A percentile compares a stretch with the other conserved stretches of the same genome.
phyloP scores from a whole-genome alignment of 768 basidiomycete genomes.

The Crepidotus variabilis region DNA sequence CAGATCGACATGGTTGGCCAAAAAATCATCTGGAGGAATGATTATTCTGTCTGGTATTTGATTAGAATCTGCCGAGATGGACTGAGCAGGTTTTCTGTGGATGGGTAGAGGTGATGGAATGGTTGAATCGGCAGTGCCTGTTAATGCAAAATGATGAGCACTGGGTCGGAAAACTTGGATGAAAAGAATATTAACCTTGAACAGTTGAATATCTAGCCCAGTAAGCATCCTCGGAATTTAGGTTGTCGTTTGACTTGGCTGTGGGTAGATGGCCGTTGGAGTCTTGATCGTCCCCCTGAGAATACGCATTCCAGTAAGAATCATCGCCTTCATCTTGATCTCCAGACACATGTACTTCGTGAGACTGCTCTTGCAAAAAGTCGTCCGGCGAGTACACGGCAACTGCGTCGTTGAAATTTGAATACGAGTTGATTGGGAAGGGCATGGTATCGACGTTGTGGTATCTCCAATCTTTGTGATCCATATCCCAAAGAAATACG shows the following conservation, averaged over 20 bases:
- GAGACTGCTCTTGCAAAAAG: slow-evolving; percentile 26
- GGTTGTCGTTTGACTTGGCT: slow-evolving; percentile 16
- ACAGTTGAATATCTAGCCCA: slow-evolving; percentile 73
- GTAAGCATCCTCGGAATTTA: slow-evolving; percentile 56
- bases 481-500: slow-evolving; percentile 62
- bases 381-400: slow-evolving; percentile 25
- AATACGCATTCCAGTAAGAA: slow-evolving; percentile 71
- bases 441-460: slow-evolving; percentile 70
- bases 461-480: slow-evolving; percentile 55
- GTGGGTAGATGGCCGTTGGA: slow-evolving; percentile 11
- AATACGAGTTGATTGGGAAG: slow-evolving; percentile 46
- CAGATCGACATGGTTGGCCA: slow-evolving; percentile 23
- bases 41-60: slow-evolving; percentile 26
- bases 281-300: slow-evolving; percentile 30
- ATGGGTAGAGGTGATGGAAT: slow-evolving; percentile 46
- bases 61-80: slow-evolving; percentile 5
- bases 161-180: not conserved
- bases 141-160: slow-evolving; percentile 2
- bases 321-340: slow-evolving; percentile 46
- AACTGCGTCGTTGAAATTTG: slow-evolving; percentile 25
- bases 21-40: slow-evolving; percentile 24
- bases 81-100: slow-evolving; percentile 21
- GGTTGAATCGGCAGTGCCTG: slow-evolving; percentile 74
- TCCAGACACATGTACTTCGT: slow-evolving; percentile 19
- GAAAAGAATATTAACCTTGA: slow-evolving; percentile 47